Conservation (phyloP, 1,284 basidiomycete species). For the Ceratobasidium sp. region DNA sequence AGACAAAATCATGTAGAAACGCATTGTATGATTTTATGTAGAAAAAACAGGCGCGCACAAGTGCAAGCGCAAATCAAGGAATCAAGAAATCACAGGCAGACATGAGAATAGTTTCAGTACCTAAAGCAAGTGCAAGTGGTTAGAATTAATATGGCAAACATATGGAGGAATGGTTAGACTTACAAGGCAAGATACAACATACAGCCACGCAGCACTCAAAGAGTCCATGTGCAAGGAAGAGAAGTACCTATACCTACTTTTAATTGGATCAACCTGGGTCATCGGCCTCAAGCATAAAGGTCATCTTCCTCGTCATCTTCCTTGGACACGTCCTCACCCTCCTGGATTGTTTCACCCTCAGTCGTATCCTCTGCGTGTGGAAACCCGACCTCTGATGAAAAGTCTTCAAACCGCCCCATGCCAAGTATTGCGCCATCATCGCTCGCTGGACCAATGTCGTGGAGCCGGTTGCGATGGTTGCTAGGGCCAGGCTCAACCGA, state of each 20-base stretch:
- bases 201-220: background rate
- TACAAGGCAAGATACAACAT: no score
- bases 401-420: background rate
- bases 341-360: background rate
- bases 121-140: no score
- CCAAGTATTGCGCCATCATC: background rate
- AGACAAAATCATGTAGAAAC: background rate
- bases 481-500: background rate
- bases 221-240: background rate
- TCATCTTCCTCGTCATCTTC: background rate
- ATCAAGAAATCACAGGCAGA: background rate
- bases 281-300: background rate
- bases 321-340: background rate
- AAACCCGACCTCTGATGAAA: background rate
- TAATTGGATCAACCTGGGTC: no score
- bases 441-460: background rate
- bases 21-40: background rate
- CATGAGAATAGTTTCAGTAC: no score
- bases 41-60: background rate
- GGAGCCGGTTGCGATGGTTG: background rate
- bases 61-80: background rate
- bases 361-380: no score
- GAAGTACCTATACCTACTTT: background rate
- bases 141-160: no score
- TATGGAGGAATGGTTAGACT: no score